A percentile compares a stretch with the other conserved stretches of the same genome.
Conservation (phyloP, 345 rosid species). For the Eucalyptus urophylla region DNA sequence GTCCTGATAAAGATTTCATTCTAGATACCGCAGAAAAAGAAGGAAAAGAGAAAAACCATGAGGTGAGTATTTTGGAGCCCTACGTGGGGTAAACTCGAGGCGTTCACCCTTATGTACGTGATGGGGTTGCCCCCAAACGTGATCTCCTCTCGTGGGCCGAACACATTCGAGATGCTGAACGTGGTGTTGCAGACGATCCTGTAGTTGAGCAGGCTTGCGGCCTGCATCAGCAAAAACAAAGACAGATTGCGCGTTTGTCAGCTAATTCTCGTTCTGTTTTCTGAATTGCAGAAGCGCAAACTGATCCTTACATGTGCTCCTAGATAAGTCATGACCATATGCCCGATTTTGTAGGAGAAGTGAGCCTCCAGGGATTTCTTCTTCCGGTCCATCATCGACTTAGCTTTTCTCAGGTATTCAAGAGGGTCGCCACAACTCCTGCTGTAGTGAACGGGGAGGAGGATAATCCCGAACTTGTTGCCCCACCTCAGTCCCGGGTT, state of each 20-base stretch:
- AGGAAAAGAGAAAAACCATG: no score
- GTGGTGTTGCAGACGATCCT: conserved; percentile 33
- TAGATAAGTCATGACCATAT: conserved; percentile 14
- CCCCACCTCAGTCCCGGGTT: no score
- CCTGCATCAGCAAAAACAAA: conserved; percentile 4
- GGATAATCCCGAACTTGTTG: no score
- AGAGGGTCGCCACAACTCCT: no score
- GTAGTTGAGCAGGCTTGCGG: conserved; percentile 28
- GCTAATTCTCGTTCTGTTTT: background rate
- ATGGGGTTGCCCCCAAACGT: conserved; percentile 20
- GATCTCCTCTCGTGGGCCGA: conserved; percentile 40
- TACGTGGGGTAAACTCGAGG: conserved; percentile 40
- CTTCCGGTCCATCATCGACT: no score
- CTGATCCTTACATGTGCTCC: conserved; percentile 26
- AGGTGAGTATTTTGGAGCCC: background rate
- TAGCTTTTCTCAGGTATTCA: no score
- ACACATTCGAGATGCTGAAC: conserved; percentile 42
- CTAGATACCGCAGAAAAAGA: no score
- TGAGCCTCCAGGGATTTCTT: no score
- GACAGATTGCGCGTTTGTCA: background rate
- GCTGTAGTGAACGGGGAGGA: no score
- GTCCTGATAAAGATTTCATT: no score
- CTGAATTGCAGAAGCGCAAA: background rate
- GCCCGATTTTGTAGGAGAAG: no score
- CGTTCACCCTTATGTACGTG: conserved; percentile 16